Evolutionary conservation across 2,329 filamentous ascomycete genomes (phyloP), one percentile per base, ranked within the genome.

Genomic region (Pseudovirgaria hyperparasitica): DNA sequence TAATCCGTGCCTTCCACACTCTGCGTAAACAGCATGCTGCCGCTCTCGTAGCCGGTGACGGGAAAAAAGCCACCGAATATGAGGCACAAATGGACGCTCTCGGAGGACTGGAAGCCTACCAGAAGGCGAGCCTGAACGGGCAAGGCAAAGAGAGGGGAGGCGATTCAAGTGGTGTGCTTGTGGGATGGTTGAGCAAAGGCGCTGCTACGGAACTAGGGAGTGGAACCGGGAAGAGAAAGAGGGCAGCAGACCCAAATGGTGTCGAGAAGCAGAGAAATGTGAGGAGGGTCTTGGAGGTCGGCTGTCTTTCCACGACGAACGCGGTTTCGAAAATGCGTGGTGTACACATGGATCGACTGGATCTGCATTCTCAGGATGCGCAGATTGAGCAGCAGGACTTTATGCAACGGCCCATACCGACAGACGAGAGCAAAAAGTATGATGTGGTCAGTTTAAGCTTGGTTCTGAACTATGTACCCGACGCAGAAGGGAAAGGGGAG

Each of bases 401-500:
- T 46, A 93, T 98, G 86, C 60, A 82, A 39, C 68, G 85, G 15
- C 81, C 85, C 1, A 53, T 87, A 3, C 87, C 87, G 0, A 49
- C 39, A 6, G 48, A 65, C 13, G 60, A 67, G 5, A 52, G 58
- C 1, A 74, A 85, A 21, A 62, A 62, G 13, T 96, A 96, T 48
- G 82, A 98, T 48, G 71, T 96, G 27, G 77, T 98, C 43, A 93
- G 85, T 26, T 63, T 98, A 14, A 93, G 85, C 6, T 61, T 98
- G 28, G 90, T 98, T 5, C 64, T 98, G 36, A 98, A 98, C 53
- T 98, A 85, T 46, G 86, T 96, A 3, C 82, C 87, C 0, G 76
- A 86, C 39, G 68, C 84, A 3, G 57, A 58, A 17, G 69, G 65
- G 4, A 70, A 86, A 41, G 90, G 90, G 2, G 70, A 81, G 31